These are phyloP conservation scores for Anthracocystis panici-leucophaei DNA, from an alignment of 1,284 basidiomycete species.

Conservation along the genomic window DNA sequence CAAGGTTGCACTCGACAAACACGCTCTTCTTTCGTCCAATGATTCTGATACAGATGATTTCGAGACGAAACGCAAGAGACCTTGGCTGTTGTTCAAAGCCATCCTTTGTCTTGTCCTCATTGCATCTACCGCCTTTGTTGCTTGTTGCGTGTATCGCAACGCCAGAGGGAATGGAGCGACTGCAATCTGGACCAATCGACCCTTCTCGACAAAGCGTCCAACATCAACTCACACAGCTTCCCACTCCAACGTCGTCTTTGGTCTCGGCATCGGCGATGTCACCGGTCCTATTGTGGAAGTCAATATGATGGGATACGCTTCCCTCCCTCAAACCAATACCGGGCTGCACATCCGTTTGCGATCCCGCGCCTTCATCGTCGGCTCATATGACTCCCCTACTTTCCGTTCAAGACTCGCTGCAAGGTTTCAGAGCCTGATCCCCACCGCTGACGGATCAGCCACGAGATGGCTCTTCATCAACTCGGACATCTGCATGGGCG, in stretches of 20 bases:
- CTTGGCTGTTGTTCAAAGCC: constrained; percentile 27
- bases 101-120: constrained; percentile 23
- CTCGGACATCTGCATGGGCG: constrained; percentile 76
- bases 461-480: constrained; percentile 80
- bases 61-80: background rate
- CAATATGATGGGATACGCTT: constrained; percentile 78
- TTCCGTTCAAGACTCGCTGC: constrained; percentile 6
- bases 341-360: constrained; percentile 84
- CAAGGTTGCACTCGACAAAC: constrained; percentile 10
- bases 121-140: constrained; percentile 17
- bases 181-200: constrained; percentile 10
- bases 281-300: constrained; percentile 76
- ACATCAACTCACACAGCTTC: background rate
- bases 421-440: constrained; percentile 29
- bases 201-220: constrained; percentile 1
- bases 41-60: background rate
- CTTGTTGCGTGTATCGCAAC: constrained; percentile 25
- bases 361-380: constrained; percentile 81
- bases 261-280: constrained; percentile 78
- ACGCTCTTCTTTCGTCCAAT: background rate
- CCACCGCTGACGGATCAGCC: constrained; percentile 45
- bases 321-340: constrained; percentile 77
- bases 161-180: background rate
- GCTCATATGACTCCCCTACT: constrained; percentile 55
- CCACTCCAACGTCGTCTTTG: constrained; percentile 36